Base-by-base conservation (phyloP, 139 green algal genomes). In the Closterium sp. region DNA sequence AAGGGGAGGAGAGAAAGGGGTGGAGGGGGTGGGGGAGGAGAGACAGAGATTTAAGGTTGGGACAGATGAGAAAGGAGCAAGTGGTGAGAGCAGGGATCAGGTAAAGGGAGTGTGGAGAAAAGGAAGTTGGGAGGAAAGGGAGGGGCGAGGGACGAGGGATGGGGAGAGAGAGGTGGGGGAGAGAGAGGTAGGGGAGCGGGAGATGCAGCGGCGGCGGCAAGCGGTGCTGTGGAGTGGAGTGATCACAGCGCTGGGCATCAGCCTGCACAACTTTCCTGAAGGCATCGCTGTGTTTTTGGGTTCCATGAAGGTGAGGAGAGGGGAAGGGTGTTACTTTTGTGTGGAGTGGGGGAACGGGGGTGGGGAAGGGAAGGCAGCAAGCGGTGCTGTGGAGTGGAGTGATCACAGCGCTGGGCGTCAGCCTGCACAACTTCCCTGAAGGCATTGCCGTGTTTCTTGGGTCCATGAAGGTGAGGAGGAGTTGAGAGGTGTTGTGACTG, bases 221-320 rank as follows among this genome's bases (percentile, higher is more conserved):
- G 50, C 50, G 24, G 92, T 94, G 31, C 85, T 90, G 31, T 93
- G 87, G 31, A 94, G 89, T 31, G 89, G 89, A 13, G 86, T 89
- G 29, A 30, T 92, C 85, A 93, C 92, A 90, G 92, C 90, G 29
- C 17, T 93, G 5, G 91, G 91, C 0, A 93, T 93, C 86, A 93
- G 91, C 70, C 91, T 98, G 86, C 97, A 98, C 94, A 98, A 98
- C 94, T 98, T 98, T 85, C 97, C 97, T 30, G 97, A 98, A 93
- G 96, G 96, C 86, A 92, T 98, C 31, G 96, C 96, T 30, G 96
- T 96, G 11, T 97, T 97, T 90, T 87, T 97, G 73, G 96, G 95
- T 0, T 93, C 96, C 1, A 89, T 93, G 22, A 93, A 93, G 90
- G 90, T 13, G 10, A 13, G 9, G 10, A 4, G 9, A 70, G 10